Evolutionary conservation across 306 rosid genomes (phyloP), one percentile per base, ranked within the genome.

Genomic region (Castanopsis chinensis): DNA sequence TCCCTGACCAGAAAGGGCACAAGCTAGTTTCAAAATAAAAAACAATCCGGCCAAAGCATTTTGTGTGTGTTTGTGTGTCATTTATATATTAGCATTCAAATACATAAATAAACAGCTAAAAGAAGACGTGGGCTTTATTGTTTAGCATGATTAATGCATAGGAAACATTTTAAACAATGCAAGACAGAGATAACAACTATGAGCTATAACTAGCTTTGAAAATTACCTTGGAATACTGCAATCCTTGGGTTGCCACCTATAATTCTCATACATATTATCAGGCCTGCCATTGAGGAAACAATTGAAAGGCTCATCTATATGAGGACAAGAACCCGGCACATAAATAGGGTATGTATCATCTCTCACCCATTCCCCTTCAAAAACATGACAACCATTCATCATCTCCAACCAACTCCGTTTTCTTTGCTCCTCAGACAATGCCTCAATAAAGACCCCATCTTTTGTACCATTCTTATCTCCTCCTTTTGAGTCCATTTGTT

Each of bases 231-330:
- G 99, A 19, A 95, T 86, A 77, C 11, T 76, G 84, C 99, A 95
- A 5, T 79, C 92, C 79, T 87, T 89, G 13, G 99, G 99, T 80
- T 90, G 90, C 99, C 99, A 95, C 81, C 86, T 93, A 78, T 83
- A 85, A 28, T 90, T 91, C 83, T 81, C 94, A 80, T 82, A 87
- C 9, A 78, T 81, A 54, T 83, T 86, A 81, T 95, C 99, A 27
- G 97, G 96, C 76, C 98, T 89, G 51, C 98, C 97, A 78, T 95
- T 95, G 54, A 73, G n/a, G 77, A 89, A 76, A 79, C 99, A 95
- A 64, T 89, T 76, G 89, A 95, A 95, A 74, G 93, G 99, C 79
- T 91, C 94, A 78, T 93, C 99, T 5, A 95, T 85, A 30, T 89
- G 55, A 43, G 90, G 28, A 77, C 99, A 95, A 43, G 99, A 95